A percentile compares a stretch with the other conserved stretches of the same genome.
These are phyloP conservation scores for Phytophthora capsici DNA, from an alignment of 352 stramenopile species.

Conservation along the genomic window DNA sequence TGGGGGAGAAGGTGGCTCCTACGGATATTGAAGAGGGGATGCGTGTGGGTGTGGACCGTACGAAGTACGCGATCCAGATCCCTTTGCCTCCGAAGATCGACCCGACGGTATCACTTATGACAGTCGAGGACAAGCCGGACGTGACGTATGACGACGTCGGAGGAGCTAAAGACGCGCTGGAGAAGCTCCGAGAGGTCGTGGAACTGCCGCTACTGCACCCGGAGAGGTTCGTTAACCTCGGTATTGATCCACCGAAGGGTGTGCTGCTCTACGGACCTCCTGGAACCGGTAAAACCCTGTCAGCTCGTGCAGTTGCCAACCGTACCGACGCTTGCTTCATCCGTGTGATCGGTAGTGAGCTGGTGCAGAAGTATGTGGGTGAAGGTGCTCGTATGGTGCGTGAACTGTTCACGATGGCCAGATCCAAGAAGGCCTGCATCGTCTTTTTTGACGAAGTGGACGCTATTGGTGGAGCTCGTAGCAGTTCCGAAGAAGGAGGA, in stretches of 20 bases:
- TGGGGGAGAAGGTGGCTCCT: conserved; percentile 98
- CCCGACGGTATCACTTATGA: conserved; percentile 95
- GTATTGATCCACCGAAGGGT: conserved; percentile 99
- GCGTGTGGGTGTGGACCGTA: conserved; percentile 98
- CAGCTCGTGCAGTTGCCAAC: conserved; percentile 97
- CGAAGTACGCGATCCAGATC: conserved; percentile 98
- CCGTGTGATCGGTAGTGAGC: conserved; percentile 98
- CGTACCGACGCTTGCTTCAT: conserved; percentile 99
- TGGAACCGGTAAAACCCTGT: conserved; percentile 98
- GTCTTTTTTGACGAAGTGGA: conserved; percentile 99
- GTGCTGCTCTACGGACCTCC: conserved; percentile 98
- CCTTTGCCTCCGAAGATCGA: conserved; percentile 99
- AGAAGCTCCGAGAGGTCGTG: conserved; percentile 99
- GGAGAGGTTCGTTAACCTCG: conserved; percentile 98
- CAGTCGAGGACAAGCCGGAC: conserved; percentile 99
- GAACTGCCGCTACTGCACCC: conserved; percentile 98
- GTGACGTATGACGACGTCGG: conserved; percentile 99
- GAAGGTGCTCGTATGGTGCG: conserved; percentile 99
- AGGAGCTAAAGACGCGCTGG: conserved; percentile 97
- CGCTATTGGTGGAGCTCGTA: conserved; percentile 95
- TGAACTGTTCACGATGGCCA: conserved; percentile 99
- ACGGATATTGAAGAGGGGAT: conserved; percentile 99
- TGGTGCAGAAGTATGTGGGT: conserved; percentile 99
- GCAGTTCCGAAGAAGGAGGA: conserved; percentile 91
- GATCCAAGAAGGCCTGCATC: conserved; percentile 98